A percentile compares a stretch with the other conserved stretches of the same genome.
phyloP scores from a whole-genome alignment of 2,329 filamentous ascomycete species.

The Acephala macrosclerotiorum region DNA sequence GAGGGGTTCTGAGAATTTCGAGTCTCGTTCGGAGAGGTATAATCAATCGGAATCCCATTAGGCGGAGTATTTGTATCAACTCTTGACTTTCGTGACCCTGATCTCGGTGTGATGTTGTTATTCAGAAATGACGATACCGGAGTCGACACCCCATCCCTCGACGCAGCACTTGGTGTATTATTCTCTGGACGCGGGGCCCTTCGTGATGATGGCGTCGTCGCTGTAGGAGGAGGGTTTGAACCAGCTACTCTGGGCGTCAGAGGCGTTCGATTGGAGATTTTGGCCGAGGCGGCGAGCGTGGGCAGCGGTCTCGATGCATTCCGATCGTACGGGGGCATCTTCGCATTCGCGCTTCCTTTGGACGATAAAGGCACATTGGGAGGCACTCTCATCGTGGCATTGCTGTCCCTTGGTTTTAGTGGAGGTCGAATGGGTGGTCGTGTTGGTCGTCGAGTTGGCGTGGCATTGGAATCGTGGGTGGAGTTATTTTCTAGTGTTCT shows the following conservation, averaged over 20 bases:
- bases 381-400: constrained; percentile 55
- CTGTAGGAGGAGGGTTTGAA: constrained; percentile 35
- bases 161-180: constrained; percentile 28
- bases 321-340: constrained; percentile 59
- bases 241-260: constrained; percentile 65
- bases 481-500: constrained; percentile 5
- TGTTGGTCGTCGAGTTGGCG: constrained; percentile 21
- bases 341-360: constrained; percentile 42
- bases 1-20: constrained; percentile 43
- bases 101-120: constrained; percentile 80
- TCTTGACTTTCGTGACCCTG: constrained; percentile 75
- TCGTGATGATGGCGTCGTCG: constrained; percentile 46
- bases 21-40: constrained; percentile 41
- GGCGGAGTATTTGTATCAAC: constrained; percentile 73
- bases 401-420: constrained; percentile 43
- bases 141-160: constrained; percentile 58
- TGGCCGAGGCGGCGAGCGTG: constrained; percentile 68
- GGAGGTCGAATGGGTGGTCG: constrained; percentile 29
- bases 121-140: constrained; percentile 64
- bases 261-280: constrained; percentile 58
- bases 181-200: constrained; percentile 57
- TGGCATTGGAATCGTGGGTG: constrained; percentile 4
- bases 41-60: constrained; percentile 59
- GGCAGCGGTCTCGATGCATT: constrained; percentile 60
- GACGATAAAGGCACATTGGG: constrained; percentile 36